phyloP scores from a whole-genome alignment of 495 filamentous ascomycete species.

The Clavariopsis aquatica region DNA sequence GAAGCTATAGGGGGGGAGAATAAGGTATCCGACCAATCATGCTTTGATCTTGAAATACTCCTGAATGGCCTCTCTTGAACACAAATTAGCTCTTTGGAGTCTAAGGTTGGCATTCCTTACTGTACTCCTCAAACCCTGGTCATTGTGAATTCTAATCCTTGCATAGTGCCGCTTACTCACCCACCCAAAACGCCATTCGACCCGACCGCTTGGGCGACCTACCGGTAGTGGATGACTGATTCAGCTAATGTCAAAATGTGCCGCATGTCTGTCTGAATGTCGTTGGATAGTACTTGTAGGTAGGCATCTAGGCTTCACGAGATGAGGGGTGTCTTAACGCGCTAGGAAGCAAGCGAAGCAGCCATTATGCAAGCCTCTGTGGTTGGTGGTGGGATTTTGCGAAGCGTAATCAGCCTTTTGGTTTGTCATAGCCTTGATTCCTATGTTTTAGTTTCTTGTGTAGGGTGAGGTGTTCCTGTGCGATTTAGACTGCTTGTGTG shows the following conservation, averaged over 20 bases:
- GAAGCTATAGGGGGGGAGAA: background rate
- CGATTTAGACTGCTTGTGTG: too few relatives aligned
- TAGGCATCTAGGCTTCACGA: background rate
- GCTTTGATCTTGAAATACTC: background rate
- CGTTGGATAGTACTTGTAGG: background rate
- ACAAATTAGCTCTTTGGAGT: background rate
- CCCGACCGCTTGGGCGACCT: background rate
- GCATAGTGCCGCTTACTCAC: constrained; percentile 3
- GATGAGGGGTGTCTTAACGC: background rate
- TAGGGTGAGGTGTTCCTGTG: background rate
- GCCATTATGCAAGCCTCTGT: background rate
- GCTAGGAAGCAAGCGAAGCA: background rate
- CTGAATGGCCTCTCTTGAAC: background rate
- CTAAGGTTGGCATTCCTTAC: background rate
- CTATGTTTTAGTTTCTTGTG: background rate
- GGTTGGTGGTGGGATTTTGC: background rate
- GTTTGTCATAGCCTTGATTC: background rate
- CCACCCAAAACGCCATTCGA: background rate
- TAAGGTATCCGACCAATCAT: background rate
- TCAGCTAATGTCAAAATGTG: background rate
- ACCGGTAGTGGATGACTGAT: background rate
- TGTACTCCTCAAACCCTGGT: too few relatives aligned
- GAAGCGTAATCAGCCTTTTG: background rate
- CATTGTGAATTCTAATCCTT: background rate
- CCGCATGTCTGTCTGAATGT: background rate